Base-by-base conservation (phyloP, 1,139 yeast species). In the Eremothecium coryli region DNA sequence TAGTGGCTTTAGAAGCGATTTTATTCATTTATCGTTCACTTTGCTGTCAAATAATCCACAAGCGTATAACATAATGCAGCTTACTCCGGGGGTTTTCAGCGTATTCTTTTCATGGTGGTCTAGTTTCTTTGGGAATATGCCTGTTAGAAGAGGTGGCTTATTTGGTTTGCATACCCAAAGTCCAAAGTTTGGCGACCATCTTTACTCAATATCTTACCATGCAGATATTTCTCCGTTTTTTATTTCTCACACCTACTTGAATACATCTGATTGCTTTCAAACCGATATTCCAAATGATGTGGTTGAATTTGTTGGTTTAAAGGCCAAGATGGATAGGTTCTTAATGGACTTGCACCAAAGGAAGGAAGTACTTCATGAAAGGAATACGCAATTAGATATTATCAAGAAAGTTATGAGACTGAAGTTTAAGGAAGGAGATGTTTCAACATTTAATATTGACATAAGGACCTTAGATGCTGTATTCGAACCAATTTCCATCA, bases 91-190 rank as follows among this genome's bases (percentile, higher is more conserved):
- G 25, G 68, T 80, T 0, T 64, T 85, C 43, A 59, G 62, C 9
- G 81, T 81, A 46, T 88, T 88, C 62, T 74, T 72, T 49, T 60
- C 62, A 26, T 90, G 97, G 97, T 86, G 95, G 95, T 61, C 67
- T 32, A 68, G 79, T 36, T 75, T 90, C 49, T 74, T 79, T 17
- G 74, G 82, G 29, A 70, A 93, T 4, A 62, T 84, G 23, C 95
- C 97, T 0, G 70, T 84, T 3, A 70, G 85, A 39, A 68, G 71
- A 27, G 97, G 97, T 0, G 61, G 62, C 10, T 56, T 90, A 15
- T 90, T 82, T 53, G 71, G 68, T 13, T 58, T 66, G 11, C 50
- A 52, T 11, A 56, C 52, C 29, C 47, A 62, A 15, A 60, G 68
- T 37, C 66, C 71, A 18, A 82, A 82, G 49, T 81, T 88, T 62